Percentiles rank a stretch among this genome's conserved stretches.
Evolutionary conservation across 1,284 basidiomycete genomes (phyloP).

Genomic region (Bjerkandera adusta): DNA sequence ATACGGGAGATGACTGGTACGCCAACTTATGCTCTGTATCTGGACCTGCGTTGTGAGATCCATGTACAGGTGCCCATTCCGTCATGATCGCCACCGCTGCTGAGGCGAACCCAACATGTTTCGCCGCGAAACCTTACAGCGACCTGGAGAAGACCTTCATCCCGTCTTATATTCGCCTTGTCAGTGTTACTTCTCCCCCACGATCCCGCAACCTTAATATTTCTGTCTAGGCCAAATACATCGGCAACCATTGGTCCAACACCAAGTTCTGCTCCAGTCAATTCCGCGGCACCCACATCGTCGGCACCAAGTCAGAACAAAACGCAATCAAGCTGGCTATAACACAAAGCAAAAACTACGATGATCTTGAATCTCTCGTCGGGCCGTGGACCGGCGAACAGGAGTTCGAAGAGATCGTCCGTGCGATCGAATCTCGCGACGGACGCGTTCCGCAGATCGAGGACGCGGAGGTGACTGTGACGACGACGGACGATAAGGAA

Average conservation of each 20-base stretch:
- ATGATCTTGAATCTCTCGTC: slow-evolving; percentile 56
- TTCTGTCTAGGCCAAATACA: slow-evolving; percentile 52
- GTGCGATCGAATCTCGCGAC: slow-evolving; percentile 47
- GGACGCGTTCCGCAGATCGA: slow-evolving; percentile 20
- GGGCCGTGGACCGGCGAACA: slow-evolving; percentile 55
- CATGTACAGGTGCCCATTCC: slow-evolving; percentile 71
- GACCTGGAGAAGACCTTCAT: slow-evolving; percentile 73
- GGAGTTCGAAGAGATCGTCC: slow-evolving; percentile 57
- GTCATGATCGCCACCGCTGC: slow-evolving; percentile 97
- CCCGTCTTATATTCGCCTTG: slow-evolving; percentile 76
- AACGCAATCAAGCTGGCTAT: slow-evolving; percentile 56
- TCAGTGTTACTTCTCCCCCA: slow-evolving; percentile 36
- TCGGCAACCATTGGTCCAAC: slow-evolving; percentile 78
- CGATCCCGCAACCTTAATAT: neutral
- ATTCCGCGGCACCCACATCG: slow-evolving; percentile 64
- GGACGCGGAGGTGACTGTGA: slow-evolving; percentile 7
- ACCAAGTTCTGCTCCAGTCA: slow-evolving; percentile 92
- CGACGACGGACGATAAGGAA: neutral
- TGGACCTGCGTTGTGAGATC: neutral
- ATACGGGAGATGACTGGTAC: slow-evolving; percentile 75
- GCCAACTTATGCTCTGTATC: slow-evolving; percentile 19
- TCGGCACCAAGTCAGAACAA: slow-evolving; percentile 55
- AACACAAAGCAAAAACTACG: slow-evolving; percentile 64
- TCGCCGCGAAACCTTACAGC: slow-evolving; percentile 64
- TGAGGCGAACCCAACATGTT: slow-evolving; percentile 91